phyloP scores from a whole-genome alignment of 768 basidiomycete species.

The Lyophyllum shimeji region DNA sequence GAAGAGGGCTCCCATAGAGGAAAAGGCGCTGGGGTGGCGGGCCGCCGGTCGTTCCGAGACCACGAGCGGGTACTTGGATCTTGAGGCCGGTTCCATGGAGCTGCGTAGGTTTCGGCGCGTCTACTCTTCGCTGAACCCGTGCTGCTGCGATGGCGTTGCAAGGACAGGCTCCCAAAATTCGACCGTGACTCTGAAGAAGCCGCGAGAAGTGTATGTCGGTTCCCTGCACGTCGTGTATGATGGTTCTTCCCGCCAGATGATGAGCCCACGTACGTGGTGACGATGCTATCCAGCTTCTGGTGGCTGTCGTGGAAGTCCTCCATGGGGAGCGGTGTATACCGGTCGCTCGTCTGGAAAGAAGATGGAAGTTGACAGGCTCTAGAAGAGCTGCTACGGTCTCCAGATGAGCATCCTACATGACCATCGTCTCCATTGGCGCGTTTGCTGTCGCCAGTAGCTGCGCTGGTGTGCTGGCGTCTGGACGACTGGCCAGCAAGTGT shows the following conservation, averaged over 20 bases:
- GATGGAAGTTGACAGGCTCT: not conserved
- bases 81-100: too few species aligned
- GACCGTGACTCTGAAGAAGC: slow-evolving; percentile 8
- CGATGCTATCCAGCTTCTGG: too few species aligned
- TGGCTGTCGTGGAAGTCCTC: too few species aligned
- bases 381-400: not conserved
- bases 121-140: not conserved
- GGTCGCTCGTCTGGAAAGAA: too few species aligned
- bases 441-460: not conserved
- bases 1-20: not conserved
- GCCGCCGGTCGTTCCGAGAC: not conserved
- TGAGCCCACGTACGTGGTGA: too few species aligned
- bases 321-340: too few species aligned
- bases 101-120: not conserved
- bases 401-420: not conserved
- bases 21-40: not conserved
- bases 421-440: not conserved
- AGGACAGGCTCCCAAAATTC: slow-evolving; percentile 3
- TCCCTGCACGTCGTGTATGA: too few species aligned
- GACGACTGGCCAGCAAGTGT: slow-evolving; percentile 5
- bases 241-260: too few species aligned
- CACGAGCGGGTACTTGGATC: not conserved
- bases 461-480: slow-evolving; percentile 1
- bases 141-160: slow-evolving; percentile 3
- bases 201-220: too few species aligned